Evolutionary conservation across 2,329 filamentous ascomycete genomes (phyloP).

Genomic region (Trichothecium sympodiale): DNA sequence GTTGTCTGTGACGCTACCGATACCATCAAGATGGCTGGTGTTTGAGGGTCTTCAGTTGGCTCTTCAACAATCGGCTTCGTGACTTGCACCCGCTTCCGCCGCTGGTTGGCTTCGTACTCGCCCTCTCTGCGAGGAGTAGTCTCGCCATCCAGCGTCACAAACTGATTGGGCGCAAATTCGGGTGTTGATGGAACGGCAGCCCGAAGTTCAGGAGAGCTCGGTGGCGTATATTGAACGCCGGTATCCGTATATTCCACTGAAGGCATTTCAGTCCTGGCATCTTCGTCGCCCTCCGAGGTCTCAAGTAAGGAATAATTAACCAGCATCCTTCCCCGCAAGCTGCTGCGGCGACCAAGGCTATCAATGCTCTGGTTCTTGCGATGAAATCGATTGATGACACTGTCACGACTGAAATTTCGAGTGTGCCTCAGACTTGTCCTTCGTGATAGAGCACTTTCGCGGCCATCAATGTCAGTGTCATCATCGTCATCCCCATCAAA

Average conservation of each 20-base stretch:
- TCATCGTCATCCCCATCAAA: constrained; percentile 71
- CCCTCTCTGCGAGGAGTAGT: constrained; percentile 31
- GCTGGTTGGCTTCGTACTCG: constrained; percentile 64
- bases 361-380: constrained; percentile 47
- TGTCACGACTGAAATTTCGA: constrained; percentile 48
- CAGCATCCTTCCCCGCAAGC: constrained; percentile 41
- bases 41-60: constrained; percentile 21
- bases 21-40: constrained; percentile 37
- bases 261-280: constrained; percentile 9
- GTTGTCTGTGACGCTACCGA: constrained; percentile 53
- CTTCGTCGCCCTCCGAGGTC: constrained; percentile 43
- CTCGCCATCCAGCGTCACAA: constrained; percentile 31
- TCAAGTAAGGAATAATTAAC: constrained; percentile 46
- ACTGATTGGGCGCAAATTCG: constrained; percentile 25
- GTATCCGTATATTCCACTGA: constrained; percentile 52
- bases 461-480: constrained; percentile 60
- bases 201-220: constrained; percentile 53
- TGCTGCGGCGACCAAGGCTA: constrained; percentile 43
- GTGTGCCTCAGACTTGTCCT: constrained; percentile 31
- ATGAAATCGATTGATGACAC: constrained; percentile 36
- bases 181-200: constrained; percentile 28
- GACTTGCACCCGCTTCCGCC: constrained; percentile 55
- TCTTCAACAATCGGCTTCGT: constrained; percentile 35
- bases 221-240: constrained; percentile 76
- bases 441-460: constrained; percentile 48